These are phyloP conservation scores for Colletotrichum endophyticum DNA, from an alignment of 2,329 filamentous ascomycete genomes.

Conservation along the genomic window DNA sequence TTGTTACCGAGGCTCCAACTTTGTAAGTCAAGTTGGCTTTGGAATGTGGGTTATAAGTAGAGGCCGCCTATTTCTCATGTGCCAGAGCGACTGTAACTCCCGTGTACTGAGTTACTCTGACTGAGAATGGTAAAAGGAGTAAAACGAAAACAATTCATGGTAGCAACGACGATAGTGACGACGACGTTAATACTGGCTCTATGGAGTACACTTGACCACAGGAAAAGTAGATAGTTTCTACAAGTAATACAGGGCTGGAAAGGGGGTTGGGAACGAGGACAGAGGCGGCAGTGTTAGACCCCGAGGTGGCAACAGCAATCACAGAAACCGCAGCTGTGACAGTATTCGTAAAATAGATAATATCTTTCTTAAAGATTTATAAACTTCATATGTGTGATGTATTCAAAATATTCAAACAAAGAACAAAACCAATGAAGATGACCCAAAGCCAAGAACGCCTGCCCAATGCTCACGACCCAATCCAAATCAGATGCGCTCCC, in stretches of 20 bases:
- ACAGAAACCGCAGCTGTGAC: neutral
- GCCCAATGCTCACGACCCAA: neutral
- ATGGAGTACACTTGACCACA: neutral
- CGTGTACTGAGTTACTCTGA: neutral
- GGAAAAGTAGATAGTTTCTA: neutral
- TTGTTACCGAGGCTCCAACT: no score
- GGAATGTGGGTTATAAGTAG: neutral
- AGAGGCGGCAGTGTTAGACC: neutral
- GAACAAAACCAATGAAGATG: neutral
- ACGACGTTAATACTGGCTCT: neutral
- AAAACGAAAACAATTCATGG: no score
- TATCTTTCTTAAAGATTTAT: neutral
- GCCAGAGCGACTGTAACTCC: neutral
- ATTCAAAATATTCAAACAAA: neutral
- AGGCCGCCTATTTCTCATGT: neutral
- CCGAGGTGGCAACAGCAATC: neutral
- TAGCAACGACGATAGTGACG: neutral
- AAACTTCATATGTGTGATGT: neutral
- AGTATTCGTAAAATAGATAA: neutral
- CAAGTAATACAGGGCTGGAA: neutral
- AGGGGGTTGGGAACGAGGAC: neutral
- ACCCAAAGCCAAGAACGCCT: neutral
- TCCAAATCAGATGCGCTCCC: neutral
- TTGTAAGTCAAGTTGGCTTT: no score
- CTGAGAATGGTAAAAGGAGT: no score